These are phyloP conservation scores for Aspergillus sclerotioniger DNA, from an alignment of 495 filamentous ascomycete genomes.

Conservation along the genomic window DNA sequence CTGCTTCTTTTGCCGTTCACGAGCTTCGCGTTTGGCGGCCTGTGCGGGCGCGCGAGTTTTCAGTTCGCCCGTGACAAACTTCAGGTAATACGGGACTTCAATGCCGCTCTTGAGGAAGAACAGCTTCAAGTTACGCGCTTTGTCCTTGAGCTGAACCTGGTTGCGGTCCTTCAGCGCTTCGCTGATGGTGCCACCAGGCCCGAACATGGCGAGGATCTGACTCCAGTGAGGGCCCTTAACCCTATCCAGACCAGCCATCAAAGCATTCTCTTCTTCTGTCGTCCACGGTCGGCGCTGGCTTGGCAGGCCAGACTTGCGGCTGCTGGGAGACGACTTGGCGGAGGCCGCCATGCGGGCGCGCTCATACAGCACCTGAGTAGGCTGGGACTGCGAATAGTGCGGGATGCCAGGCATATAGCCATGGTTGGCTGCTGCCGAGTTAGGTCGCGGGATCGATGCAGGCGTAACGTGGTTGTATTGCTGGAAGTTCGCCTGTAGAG, in stretches of 20 bases:
- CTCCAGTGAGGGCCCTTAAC: slow-evolving; percentile 96
- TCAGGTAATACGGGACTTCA: slow-evolving; percentile 88
- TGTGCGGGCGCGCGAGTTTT: slow-evolving; percentile 87
- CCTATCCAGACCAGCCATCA: slow-evolving; percentile 88
- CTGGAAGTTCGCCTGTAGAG: slow-evolving; percentile 44
- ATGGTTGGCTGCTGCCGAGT: slow-evolving; percentile 40
- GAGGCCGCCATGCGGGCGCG: slow-evolving; percentile 78
- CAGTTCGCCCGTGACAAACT: slow-evolving; percentile 88
- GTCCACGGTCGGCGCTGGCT: slow-evolving; percentile 90
- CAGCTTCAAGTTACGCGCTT: slow-evolving; percentile 89
- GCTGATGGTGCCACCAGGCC: slow-evolving; percentile 75
- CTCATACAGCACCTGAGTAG: slow-evolving; percentile 78
- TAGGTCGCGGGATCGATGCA: slow-evolving; percentile 32
- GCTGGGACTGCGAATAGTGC: slow-evolving; percentile 67
- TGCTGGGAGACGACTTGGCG: slow-evolving; percentile 71
- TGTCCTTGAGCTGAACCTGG: slow-evolving; percentile 94
- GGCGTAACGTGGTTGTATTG: slow-evolving; percentile 45
- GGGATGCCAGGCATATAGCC: slow-evolving; percentile 52
- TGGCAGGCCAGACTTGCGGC: slow-evolving; percentile 71
- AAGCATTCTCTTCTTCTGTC: slow-evolving; percentile 83
- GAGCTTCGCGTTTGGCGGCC: slow-evolving; percentile 76
- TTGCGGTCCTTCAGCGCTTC: slow-evolving; percentile 89
- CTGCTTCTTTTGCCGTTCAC: slow-evolving; percentile 64
- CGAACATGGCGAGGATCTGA: slow-evolving; percentile 88
- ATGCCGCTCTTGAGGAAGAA: slow-evolving; percentile 93